phyloP scores from a whole-genome alignment of 1,139 yeast genomes.

The Suhomyces yuchorum region DNA sequence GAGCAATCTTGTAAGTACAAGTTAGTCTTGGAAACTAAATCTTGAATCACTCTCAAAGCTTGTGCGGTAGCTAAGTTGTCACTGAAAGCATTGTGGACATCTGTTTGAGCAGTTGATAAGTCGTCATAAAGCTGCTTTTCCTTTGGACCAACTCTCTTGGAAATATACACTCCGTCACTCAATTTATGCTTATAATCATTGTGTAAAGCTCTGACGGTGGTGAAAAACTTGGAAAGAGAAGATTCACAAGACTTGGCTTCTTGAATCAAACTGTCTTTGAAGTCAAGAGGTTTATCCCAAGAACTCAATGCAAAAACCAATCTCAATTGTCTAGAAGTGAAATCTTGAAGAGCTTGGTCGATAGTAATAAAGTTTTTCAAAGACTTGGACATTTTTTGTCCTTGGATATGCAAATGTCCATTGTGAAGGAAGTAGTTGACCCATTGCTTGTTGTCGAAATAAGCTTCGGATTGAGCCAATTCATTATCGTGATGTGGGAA shows the following conservation, averaged over 20 bases:
- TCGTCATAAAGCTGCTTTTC: constrained; percentile 62
- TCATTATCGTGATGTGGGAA: constrained; percentile 99
- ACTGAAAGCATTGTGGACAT: constrained; percentile 76
- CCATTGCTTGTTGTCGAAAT: constrained; percentile 90
- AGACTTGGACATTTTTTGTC: constrained; percentile 96
- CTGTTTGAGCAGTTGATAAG: constrained; percentile 56
- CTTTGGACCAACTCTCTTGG: constrained; percentile 52
- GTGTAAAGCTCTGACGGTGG: constrained; percentile 76
- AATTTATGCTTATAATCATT: constrained; percentile 59
- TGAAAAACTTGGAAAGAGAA: constrained; percentile 77
- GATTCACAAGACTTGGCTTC: constrained; percentile 81
- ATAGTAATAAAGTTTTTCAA: constrained; percentile 93
- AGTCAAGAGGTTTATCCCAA: constrained; percentile 93
- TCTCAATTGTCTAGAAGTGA: constrained; percentile 79
- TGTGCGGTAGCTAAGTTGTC: constrained; percentile 83
- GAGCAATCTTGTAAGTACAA: constrained; percentile 61
- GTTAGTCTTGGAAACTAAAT: constrained; percentile 70
- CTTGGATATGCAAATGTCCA: constrained; percentile 97
- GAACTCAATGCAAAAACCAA: constrained; percentile 86
- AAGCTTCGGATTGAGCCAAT: constrained; percentile 95
- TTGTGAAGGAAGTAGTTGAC: constrained; percentile 94
- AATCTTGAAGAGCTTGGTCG: constrained; percentile 77
- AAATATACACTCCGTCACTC: constrained; percentile 46
- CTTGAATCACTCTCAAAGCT: constrained; percentile 66
- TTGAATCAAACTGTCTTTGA: constrained; percentile 73